Base-by-base conservation (phyloP, 2,329 filamentous ascomycete species). In the Arthrobotrys entomopaga region DNA sequence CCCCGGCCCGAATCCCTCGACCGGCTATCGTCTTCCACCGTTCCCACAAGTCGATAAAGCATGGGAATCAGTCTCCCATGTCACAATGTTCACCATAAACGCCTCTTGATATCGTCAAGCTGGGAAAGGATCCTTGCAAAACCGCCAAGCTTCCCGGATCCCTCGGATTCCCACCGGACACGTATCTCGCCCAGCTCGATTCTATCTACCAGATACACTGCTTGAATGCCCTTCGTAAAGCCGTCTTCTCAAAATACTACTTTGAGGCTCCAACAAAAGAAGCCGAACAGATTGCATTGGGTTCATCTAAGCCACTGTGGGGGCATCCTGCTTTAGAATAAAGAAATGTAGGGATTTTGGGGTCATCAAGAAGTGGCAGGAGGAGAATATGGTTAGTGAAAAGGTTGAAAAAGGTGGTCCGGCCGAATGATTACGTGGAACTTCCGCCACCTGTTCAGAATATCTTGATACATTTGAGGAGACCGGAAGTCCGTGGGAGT, bases 271-370 rank as follows among this genome's bases (percentile, higher is more conserved):
- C 54, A 43, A n/a, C 43, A 73, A 29, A 61, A 63, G 43, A n/a
- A n/a, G 10, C 20, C 48, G 0, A 64, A 63, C 29, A 66, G 63
- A 26, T 56, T 74, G 3, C 48, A 67, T 19, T 74, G 70, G 70
- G 48, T 74, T 15, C 81, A 82, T 65, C 73, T 81, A 4, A 79
- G 80, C 49, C 81, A 82, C 46, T 82, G 81, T 60, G 79, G 80
- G 24, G 80, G 81, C 26, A 80, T 82, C 22, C 67, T 82, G 1
- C 56, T 81, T 8, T 80, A 82, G 70, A 79, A 79, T 43, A 78
- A 80, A 20, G n/a, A 78, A 79, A 53, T 82, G 81, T 65, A 70
- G 78, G 1, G 77, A 81, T 60, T 80, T 79, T 46, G 78, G 52
- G 0, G 38, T 40, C 15, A 63, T 74, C 11, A 65, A 67, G 52